Evolutionary conservation across 257 asterid genomes (phyloP).

Genomic region (Penstemon eatonii): DNA sequence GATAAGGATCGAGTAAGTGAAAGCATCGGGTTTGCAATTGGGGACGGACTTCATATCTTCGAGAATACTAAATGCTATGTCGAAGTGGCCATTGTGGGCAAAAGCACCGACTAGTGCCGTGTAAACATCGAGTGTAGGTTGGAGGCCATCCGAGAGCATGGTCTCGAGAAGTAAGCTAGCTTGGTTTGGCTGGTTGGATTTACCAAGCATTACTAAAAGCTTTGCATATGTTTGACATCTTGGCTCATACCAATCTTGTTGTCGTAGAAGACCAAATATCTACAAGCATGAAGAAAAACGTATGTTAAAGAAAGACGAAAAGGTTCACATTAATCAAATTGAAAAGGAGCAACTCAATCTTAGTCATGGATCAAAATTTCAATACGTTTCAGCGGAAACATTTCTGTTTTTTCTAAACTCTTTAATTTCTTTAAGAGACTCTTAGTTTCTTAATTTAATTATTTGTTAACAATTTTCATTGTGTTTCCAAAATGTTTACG

Average conservation of each 20-base stretch:
- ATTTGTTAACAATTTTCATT: too few relatives aligned
- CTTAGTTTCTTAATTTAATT: too few relatives aligned
- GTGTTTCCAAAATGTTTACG: too few relatives aligned
- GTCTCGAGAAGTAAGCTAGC: slow-evolving; percentile 67
- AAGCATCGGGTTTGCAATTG: slow-evolving; percentile 75
- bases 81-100: slow-evolving; percentile 66
- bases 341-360: background rate
- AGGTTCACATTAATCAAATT: slow-evolving; percentile 13
- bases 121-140: slow-evolving; percentile 66
- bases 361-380: background rate
- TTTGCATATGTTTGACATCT: slow-evolving; percentile 69
- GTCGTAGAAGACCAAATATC: slow-evolving; percentile 84
- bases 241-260: slow-evolving; percentile 85
- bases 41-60: slow-evolving; percentile 60
- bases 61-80: slow-evolving; percentile 53
- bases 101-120: slow-evolving; percentile 81
- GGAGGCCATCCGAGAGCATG: slow-evolving; percentile 72
- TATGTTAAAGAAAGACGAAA: slow-evolving; percentile 19
- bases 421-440: too few relatives aligned
- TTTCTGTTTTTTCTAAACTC: too few relatives aligned
- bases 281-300: slow-evolving; percentile 28
- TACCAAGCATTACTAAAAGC: slow-evolving; percentile 87
- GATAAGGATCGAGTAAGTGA: slow-evolving; percentile 73
- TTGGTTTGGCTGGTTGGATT: slow-evolving; percentile 72
- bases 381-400: too few relatives aligned